Conservation (phyloP, 495 filamentous ascomycete species). For the Aspergillus sclerotioniger region DNA sequence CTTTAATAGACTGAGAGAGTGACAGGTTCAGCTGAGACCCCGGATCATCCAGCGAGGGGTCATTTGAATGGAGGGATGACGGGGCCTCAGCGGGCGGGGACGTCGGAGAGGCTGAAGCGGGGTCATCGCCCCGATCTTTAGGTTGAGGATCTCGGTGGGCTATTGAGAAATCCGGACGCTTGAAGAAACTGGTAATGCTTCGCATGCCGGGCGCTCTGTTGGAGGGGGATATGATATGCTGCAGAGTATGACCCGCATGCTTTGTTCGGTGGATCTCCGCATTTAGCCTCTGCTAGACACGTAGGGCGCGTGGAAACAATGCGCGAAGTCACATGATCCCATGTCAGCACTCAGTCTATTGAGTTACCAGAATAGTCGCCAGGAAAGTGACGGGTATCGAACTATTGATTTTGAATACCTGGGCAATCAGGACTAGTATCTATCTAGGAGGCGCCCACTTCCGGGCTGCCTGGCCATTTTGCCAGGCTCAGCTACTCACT, state of each 20-base stretch:
- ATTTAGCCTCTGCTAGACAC: constrained; percentile 6
- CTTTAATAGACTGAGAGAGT: constrained; percentile 12
- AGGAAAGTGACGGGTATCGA: neutral
- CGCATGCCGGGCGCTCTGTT: constrained; percentile 20
- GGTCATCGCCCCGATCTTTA: constrained; percentile 10
- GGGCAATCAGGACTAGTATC: neutral
- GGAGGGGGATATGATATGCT: constrained; percentile 6
- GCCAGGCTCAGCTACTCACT: neutral
- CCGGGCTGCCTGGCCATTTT: neutral
- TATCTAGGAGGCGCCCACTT: too few relatives aligned
- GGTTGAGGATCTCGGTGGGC: constrained; percentile 1
- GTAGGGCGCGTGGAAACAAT: constrained; percentile 8
- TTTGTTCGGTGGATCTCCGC: constrained; percentile 9
- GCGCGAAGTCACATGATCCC: constrained; percentile 22
- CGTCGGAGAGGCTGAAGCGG: constrained; percentile 17
- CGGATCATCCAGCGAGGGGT: constrained; percentile 19
- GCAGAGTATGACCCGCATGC: constrained; percentile 4
- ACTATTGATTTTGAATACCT: neutral
- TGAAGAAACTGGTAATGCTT: constrained; percentile 42
- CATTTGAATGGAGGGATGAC: constrained; percentile 26
- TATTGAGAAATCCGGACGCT: constrained; percentile 27
- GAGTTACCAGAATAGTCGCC: neutral
- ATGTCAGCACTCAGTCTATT: neutral
- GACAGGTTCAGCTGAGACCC: constrained; percentile 21
- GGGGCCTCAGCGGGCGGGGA: constrained; percentile 37